These are phyloP conservation scores for Conoideocrella luteorostrata DNA, from an alignment of 2,329 filamentous ascomycete genomes.

Conservation along the genomic window DNA sequence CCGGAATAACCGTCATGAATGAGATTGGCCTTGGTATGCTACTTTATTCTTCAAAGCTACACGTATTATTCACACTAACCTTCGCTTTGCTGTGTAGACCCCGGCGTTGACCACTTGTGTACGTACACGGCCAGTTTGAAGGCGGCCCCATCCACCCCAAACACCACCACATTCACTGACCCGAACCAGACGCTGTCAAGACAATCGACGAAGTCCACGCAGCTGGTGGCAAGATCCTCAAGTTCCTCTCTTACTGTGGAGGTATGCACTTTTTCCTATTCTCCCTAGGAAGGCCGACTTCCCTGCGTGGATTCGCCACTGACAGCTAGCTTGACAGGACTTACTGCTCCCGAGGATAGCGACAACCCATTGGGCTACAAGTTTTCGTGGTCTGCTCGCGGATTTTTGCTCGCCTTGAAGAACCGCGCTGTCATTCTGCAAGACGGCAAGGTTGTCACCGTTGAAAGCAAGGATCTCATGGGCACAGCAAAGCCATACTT, in stretches of 20 bases:
- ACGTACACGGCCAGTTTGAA: background rate
- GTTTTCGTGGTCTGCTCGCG: slow-evolving; percentile 67
- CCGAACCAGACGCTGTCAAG: slow-evolving; percentile 67
- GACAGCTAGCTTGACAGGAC: slow-evolving; percentile 35
- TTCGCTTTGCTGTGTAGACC: too few species aligned
- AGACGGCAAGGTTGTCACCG: slow-evolving; percentile 68
- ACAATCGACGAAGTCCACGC: slow-evolving; percentile 84
- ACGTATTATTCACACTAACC: slow-evolving; percentile 68
- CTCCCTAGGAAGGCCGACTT: too few species aligned
- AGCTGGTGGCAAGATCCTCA: slow-evolving; percentile 75
- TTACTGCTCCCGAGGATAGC: slow-evolving; percentile 65
- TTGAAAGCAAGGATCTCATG: slow-evolving; percentile 46
- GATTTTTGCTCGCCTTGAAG: slow-evolving; percentile 78
- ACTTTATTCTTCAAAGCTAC: slow-evolving; percentile 50
- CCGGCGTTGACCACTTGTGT: too few species aligned
- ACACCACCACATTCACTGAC: too few species aligned
- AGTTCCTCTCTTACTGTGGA: slow-evolving; percentile 81
- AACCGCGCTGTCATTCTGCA: slow-evolving; percentile 82
- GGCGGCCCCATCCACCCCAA: too few species aligned
- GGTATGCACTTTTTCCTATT: too few species aligned
- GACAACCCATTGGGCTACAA: slow-evolving; percentile 93
- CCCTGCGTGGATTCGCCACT: background rate
- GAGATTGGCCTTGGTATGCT: too few species aligned
- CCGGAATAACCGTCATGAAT: slow-evolving; percentile 96
- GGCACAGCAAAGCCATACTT: slow-evolving; percentile 69